Evolutionary conservation across 2,329 filamentous ascomycete species (phyloP).

Genomic region (Cladosporium oxysporum): DNA sequence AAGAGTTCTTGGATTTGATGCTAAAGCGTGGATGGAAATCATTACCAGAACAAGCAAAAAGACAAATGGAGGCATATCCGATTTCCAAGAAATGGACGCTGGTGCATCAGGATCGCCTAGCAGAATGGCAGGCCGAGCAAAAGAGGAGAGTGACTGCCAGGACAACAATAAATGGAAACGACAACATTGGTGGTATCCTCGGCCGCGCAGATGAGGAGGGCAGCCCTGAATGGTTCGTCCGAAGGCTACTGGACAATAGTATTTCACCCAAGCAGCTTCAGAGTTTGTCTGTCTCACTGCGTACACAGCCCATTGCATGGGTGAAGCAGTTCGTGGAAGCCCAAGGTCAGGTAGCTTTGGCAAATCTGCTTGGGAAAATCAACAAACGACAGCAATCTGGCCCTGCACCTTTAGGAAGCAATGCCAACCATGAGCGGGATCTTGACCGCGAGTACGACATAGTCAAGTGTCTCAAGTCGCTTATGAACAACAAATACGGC

Average conservation of each 20-base stretch:
- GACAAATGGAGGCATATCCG: conserved; percentile 96
- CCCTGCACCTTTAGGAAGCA: conserved; percentile 61
- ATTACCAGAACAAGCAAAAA: conserved; percentile 86
- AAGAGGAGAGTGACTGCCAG: conserved; percentile 77
- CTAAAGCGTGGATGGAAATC: conserved; percentile 98
- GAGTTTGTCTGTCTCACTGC: conserved; percentile 88
- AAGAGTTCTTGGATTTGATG: conserved; percentile 92
- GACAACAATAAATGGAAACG: conserved; percentile 59
- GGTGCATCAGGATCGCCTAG: conserved; percentile 90
- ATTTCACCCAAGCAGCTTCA: conserved; percentile 89
- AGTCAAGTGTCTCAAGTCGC: conserved; percentile 91
- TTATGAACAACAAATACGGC: conserved; percentile 99
- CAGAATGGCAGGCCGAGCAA: conserved; percentile 92
- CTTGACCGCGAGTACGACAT: conserved; percentile 95
- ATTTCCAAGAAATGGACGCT: conserved; percentile 96
- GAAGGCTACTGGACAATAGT: conserved; percentile 92
- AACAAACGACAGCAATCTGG: conserved; percentile 81
- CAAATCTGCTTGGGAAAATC: conserved; percentile 89
- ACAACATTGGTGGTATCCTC: conserved; percentile 60
- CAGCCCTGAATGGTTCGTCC: conserved; percentile 96
- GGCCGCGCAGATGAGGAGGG: conserved; percentile 89
- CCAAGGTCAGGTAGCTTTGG: conserved; percentile 93
- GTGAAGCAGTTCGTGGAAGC: conserved; percentile 96
- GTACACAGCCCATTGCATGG: conserved; percentile 96
- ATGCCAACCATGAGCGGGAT: conserved; percentile 68